phyloP scores from a whole-genome alignment of 208 protist genomes.

The Lotmaria passim region DNA sequence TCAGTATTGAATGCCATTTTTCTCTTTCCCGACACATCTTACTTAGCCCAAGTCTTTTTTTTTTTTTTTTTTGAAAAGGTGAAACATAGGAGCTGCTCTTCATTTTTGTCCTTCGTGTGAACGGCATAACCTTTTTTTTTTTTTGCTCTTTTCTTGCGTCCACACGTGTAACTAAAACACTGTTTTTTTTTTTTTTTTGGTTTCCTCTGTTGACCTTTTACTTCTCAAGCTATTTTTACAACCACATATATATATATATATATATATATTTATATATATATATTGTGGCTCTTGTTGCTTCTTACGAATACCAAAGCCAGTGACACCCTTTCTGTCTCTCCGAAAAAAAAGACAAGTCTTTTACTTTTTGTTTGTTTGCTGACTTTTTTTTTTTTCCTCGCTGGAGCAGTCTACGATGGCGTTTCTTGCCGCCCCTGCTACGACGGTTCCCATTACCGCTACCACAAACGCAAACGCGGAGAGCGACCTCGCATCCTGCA shows the following conservation, averaged over 20 bases:
- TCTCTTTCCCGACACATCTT: too few species aligned
- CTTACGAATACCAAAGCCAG: neutral
- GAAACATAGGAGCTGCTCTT: neutral
- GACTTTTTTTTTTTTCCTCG: too few species aligned
- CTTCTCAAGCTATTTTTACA: too few species aligned
- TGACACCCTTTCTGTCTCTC: too few species aligned
- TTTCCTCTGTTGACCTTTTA: too few species aligned
- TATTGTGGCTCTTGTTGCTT: neutral
- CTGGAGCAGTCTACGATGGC: slow-evolving; percentile 17
- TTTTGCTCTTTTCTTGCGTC: neutral
- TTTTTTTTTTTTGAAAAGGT: too few species aligned
- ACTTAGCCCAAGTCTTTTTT: too few species aligned
- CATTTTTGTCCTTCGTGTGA: slow-evolving; percentile 11
- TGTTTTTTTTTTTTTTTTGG: too few species aligned
- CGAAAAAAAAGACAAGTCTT: neutral
- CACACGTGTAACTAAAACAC: too few species aligned
- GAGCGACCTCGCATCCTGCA: slow-evolving; percentile 9
- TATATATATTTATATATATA: too few species aligned
- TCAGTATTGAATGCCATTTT: neutral
- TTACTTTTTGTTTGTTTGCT: neutral
- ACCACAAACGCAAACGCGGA: slow-evolving; percentile 1
- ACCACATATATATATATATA: too few species aligned
- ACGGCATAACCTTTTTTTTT: neutral
- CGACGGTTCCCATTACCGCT: neutral
- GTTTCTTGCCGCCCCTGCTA: neutral